Conservation (phyloP, 2,329 filamentous ascomycete genomes). For the Penicillium psychrosexuale region DNA sequence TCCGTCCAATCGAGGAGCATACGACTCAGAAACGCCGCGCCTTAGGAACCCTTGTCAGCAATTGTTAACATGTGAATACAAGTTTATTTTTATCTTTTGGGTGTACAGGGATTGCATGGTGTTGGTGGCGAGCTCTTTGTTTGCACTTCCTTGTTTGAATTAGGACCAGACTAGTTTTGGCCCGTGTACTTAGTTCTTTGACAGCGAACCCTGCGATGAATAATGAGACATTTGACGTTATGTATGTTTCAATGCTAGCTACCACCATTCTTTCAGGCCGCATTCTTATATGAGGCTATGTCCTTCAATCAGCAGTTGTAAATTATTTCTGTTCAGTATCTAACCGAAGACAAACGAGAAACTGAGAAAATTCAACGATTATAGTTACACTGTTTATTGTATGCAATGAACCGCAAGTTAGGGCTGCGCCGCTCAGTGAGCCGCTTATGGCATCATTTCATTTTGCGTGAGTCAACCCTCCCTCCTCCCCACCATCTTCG, state of each 20-base stretch:
- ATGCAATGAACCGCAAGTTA: constrained; percentile 15
- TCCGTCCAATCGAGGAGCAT: constrained; percentile 29
- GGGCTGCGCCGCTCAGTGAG: constrained; percentile 25
- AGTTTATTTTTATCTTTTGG: constrained; percentile 6
- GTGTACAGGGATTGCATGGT: constrained; percentile 14
- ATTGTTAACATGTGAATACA: constrained; percentile 17
- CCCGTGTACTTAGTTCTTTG: constrained; percentile 13
- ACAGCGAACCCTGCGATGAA: constrained; percentile 24
- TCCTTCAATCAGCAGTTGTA: background rate
- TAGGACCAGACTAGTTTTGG: constrained; percentile 3
- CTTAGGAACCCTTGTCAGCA: constrained; percentile 31
- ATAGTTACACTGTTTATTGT: background rate
- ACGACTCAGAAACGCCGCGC: constrained; percentile 29
- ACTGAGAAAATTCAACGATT: background rate
- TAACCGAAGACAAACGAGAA: background rate
- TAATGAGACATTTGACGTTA: constrained; percentile 22
- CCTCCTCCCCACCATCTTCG: constrained; percentile 28
- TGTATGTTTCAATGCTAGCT: constrained; percentile 13
- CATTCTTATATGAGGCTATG: background rate
- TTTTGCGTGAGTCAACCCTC: constrained; percentile 34
- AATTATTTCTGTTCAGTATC: background rate
- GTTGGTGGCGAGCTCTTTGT: constrained; percentile 17
- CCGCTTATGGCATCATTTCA: constrained; percentile 36
- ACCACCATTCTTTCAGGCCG: constrained; percentile 4
- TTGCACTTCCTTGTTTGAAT: constrained; percentile 12